phyloP scores from a whole-genome alignment of 129 eudicot species.

The Cynara cardunculus region DNA sequence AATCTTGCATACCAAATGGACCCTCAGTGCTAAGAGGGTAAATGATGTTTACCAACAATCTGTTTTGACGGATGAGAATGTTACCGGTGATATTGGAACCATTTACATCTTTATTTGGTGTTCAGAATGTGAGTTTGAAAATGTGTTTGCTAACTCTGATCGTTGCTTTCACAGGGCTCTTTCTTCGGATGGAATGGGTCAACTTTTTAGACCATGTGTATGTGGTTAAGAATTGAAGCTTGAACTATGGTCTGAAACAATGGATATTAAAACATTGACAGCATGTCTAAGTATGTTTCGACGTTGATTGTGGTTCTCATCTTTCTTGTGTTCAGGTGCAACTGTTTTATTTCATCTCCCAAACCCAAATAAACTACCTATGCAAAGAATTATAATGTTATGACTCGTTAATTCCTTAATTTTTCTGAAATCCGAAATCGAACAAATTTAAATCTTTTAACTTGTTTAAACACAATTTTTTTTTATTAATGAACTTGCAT shows the following conservation, averaged over 20 bases:
- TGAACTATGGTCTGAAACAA: neutral
- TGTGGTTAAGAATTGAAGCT: neutral
- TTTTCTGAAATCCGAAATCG: too few species aligned
- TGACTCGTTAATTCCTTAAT: too few species aligned
- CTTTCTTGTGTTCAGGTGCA: neutral
- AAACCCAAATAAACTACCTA: neutral
- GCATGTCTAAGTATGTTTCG: neutral
- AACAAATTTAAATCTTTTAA: too few species aligned
- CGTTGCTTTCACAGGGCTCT: conserved; percentile 43
- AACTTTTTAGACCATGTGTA: conserved; percentile 44
- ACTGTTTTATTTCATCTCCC: neutral
- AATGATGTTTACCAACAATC: too few species aligned
- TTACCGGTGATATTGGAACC: too few species aligned
- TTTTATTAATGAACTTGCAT: too few species aligned
- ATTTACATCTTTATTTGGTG: neutral
- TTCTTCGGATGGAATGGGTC: conserved; percentile 72
- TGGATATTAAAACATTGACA: conserved; percentile 1
- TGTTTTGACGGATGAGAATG: too few species aligned
- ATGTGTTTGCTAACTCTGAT: neutral
- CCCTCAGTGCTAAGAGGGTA: too few species aligned
- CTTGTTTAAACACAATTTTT: too few species aligned
- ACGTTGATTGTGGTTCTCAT: neutral
- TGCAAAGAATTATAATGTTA: too few species aligned
- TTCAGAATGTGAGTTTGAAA: neutral
- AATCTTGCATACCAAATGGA: too few species aligned